Percentiles rank a stretch among this genome's conserved stretches.
phyloP scores from a whole-genome alignment of 192 early-diverging fungal genomes.

The Nowakowskiella sp. region DNA sequence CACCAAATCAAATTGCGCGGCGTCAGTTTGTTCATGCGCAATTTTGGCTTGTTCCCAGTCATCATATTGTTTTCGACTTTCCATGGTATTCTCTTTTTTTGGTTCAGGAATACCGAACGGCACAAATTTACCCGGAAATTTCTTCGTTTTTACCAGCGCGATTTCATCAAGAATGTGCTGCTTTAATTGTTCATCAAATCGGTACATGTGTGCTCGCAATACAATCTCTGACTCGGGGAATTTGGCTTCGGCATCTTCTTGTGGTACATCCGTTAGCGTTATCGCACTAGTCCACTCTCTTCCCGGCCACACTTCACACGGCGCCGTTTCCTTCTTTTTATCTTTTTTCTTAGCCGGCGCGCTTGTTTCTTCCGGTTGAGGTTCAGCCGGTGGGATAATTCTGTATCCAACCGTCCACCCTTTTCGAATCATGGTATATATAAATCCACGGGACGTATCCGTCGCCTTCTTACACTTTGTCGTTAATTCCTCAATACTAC shows the following conservation, averaged over 20 bases:
- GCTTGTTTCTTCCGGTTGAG: conserved; percentile 11
- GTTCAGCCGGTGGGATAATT: conserved; percentile 13
- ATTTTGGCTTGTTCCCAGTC: conserved; percentile 29
- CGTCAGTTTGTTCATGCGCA: conserved; percentile 35
- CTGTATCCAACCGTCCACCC: conserved; percentile 36
- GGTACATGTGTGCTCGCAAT: conserved; percentile 37
- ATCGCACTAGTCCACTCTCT: conserved; percentile 36
- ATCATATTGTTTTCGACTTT: conserved; percentile 37
- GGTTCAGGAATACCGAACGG: conserved; percentile 38
- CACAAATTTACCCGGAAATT: conserved; percentile 28
- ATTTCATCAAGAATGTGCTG: conserved; percentile 37
- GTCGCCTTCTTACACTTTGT: conserved; percentile 29
- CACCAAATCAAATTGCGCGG: conserved; percentile 38
- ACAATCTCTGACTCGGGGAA: conserved; percentile 24
- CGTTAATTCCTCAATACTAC: conserved; percentile 39
- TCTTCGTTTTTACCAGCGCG: conserved; percentile 25
- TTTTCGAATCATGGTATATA: conserved; percentile 42
- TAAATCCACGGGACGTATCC: conserved; percentile 34
- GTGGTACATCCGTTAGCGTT: conserved; percentile 29
- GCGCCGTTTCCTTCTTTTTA: conserved; percentile 12
- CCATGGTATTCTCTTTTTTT: conserved; percentile 25
- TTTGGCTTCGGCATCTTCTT: conserved; percentile 24
- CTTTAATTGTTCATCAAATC: conserved; percentile 35
- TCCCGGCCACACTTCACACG: conserved; percentile 38
- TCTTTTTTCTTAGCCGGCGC: conserved; percentile 2